Conservation (phyloP, 345 rosid species). For the Camelina sativa region DNA sequence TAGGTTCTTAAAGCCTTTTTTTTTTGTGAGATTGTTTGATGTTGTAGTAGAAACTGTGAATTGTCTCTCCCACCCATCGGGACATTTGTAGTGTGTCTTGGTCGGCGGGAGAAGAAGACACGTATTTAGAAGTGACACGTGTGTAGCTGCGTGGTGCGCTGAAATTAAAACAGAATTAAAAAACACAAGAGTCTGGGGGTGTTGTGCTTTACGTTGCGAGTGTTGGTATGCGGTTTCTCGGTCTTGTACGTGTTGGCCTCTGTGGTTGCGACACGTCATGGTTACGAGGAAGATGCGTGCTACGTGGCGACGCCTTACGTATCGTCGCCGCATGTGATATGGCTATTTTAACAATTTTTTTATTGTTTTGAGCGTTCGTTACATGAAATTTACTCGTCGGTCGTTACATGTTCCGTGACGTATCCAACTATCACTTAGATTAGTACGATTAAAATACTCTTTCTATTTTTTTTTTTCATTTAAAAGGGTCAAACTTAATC, state of each 20-base stretch:
- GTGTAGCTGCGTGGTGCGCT: constrained; percentile 37
- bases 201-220: constrained; percentile 10
- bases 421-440: neutral
- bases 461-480: neutral
- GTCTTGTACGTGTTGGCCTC: constrained; percentile 31
- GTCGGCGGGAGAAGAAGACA: constrained; percentile 39
- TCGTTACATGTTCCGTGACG: constrained; percentile 27
- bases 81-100: constrained; percentile 45
- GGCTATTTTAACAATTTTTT: constrained; percentile 8
- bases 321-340: constrained; percentile 33
- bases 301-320: constrained; percentile 35
- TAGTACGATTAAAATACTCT: neutral
- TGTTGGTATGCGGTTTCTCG: constrained; percentile 32
- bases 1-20: neutral
- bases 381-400: constrained; percentile 3
- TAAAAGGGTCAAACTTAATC: neutral
- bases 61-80: constrained; percentile 20
- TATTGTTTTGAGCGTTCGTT: constrained; percentile 14
- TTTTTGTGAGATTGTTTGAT: neutral
- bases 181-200: neutral
- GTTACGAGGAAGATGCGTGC: constrained; percentile 3
- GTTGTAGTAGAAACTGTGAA: constrained; percentile 26
- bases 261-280: constrained; percentile 40
- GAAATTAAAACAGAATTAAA: constrained; percentile 16
- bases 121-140: constrained; percentile 35